Evolutionary conservation across 208 protist species (phyloP), one percentile per base, ranked within the genome.

Genomic region (Endotrypanum monterogeii): DNA sequence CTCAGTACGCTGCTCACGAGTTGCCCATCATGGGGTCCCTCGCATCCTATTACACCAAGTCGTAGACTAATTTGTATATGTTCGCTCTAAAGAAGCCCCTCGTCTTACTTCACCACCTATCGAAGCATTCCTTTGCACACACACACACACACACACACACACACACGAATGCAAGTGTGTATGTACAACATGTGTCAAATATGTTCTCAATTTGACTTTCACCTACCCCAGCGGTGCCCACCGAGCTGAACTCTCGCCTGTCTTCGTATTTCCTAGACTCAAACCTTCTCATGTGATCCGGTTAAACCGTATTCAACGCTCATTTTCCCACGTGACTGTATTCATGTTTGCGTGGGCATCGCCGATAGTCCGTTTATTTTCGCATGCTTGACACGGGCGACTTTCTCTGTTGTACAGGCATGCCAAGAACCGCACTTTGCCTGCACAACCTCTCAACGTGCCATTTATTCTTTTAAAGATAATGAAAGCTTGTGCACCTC

Each of bases 1-100:
- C 66, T 44, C 76, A 73, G 56, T 89, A 80, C 62, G 79, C 82
- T 50, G 70, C 85, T 23, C 67, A 83, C 44, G 85, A 88, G 18
- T 76, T 92, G 16, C 84, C 88, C 4, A 84, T 83, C 32, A 92
- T 92, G 84, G 87, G 87, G 5, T 60, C 54, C 35, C 30, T 54
- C 16, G 82, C 84, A 9, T 52, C 58, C 18, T 57, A 68, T 16
- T 89, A 89, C 76, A 92, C 82, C 54, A 65, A 60, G 46, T 32
- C 57, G 6, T 70, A 74, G 52, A 54, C 8, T 7, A 2, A n/a
- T n/a, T 37, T n/a, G 39, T 20, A 39, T 44, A 37, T 18, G 28
- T 25, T 28, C 51, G 9, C n/a, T n/a, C 44, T 23, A 23, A 5
- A 23, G 58, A 30, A 65, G 18, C 58, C 58, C 11, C 32, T 65